Conservation (phyloP, 768 basidiomycete species). For the Lactarius sanguifluus region DNA sequence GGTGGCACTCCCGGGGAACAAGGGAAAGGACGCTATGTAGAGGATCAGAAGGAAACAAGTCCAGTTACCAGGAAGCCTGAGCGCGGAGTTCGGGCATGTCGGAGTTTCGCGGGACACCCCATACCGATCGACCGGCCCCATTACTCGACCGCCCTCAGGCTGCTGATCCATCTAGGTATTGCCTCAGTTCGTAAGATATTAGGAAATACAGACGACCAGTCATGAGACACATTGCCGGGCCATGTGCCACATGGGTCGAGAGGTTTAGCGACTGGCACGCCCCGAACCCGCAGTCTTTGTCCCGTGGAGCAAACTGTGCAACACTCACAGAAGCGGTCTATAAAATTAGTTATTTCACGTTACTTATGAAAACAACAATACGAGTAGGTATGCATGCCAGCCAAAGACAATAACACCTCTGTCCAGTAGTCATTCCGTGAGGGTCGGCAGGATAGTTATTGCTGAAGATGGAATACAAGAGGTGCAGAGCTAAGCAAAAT, state of each 20-base stretch:
- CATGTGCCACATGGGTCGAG: not conserved
- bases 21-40: not conserved
- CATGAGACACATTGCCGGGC: not conserved
- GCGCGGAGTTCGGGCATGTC: not conserved
- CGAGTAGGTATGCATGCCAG: not conserved
- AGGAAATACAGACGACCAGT: not conserved
- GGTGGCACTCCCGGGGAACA: not conserved
- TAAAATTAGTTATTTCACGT: not conserved
- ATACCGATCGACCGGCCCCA: not conserved
- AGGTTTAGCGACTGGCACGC: not conserved
- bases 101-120: not conserved
- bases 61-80: not conserved
- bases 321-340: not conserved
- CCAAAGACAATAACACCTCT: not conserved
- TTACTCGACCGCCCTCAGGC: not conserved
- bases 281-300: not conserved
- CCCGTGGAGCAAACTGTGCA: not conserved
- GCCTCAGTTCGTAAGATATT: not conserved
- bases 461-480: not conserved
- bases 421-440: not conserved
- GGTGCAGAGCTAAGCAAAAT: not conserved
- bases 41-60: not conserved
- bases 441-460: not conserved
- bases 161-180: not conserved
- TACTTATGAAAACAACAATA: not conserved